Base-by-base conservation (phyloP, 768 basidiomycete genomes). In the Rhodosporidiobolus sp. region DNA sequence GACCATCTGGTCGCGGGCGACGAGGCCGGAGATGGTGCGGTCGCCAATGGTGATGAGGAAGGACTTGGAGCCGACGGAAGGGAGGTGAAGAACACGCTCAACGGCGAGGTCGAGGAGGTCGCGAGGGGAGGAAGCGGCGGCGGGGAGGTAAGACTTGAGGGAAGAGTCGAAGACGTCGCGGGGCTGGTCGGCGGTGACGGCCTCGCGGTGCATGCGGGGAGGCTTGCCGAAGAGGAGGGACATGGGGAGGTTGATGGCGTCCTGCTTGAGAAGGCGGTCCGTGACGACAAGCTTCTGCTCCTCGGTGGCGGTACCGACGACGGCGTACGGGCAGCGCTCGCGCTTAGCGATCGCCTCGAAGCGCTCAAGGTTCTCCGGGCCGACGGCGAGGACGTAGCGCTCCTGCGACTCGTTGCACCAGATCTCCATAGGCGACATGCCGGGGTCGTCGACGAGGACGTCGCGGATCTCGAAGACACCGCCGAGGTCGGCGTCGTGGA, bases 321-420 rank as follows among this genome's bases (percentile, higher is more conserved):
- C 83, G 3, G 91, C 90, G 83, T 90, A 97, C 1, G 94, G 95
- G 80, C 93, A 95, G 63, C 96, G 85, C 80, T 99, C 96, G 76
- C 96, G 86, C 79, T 85, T 85, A 5, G 92, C 92, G 55, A 98
- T 88, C 20, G 77, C 82, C 77, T 88, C 87, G 81, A 99, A 98
- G 9, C 82, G 81, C 4, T 82, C 81, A 34, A 84, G 77, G 30
- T 88, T 83, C 68, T 85, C 86, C 4, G 87, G 86, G 1, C 87
- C 86, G 70, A 99, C 86, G 16, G 96, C 96, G 43, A 98, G 85
- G 38, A 98, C 96, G 80, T 98, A 99, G 50, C 96, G 88, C 79
- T 98, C 96, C 83, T 98, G 96, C 75, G 89, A 90, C 82, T 99
- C 96, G 82, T 99, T 99, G 80, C 96, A 98, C 96, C 96, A 99